Percentiles rank a stretch among this genome's conserved stretches.
These are phyloP conservation scores for Citrus trifoliata DNA, from an alignment of 345 rosid genomes.

Conservation along the genomic window DNA sequence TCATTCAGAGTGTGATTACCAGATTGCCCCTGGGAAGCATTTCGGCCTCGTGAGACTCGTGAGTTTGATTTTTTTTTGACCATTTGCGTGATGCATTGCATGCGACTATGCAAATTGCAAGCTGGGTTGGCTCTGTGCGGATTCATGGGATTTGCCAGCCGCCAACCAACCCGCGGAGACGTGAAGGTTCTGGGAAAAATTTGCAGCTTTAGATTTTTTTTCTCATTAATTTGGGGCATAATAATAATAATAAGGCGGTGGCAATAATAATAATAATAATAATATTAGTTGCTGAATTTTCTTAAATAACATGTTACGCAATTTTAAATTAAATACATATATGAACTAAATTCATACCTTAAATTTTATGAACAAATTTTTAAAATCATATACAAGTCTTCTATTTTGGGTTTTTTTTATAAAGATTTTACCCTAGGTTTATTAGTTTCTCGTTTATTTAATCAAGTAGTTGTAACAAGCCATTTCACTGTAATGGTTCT, in stretches of 20 bases:
- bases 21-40: background rate
- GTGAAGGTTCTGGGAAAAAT: background rate
- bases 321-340: no score
- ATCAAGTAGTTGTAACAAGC: no score
- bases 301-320: background rate
- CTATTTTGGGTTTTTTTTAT: no score
- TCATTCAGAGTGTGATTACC: background rate
- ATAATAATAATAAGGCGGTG: background rate
- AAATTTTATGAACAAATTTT: no score
- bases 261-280: background rate
- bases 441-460: no score
- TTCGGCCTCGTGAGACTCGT: background rate
- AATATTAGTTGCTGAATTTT: background rate
- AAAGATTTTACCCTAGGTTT: no score
- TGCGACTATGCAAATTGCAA: background rate
- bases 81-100: background rate
- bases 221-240: background rate
- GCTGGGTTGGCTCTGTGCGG: background rate
- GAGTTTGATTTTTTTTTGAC: background rate
- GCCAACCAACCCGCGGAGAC: background rate
- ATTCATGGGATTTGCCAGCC: background rate
- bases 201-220: background rate
- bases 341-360: no score
- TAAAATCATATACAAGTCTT: no score
- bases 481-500: no score